phyloP scores from a whole-genome alignment of 2,329 filamentous ascomycete species.

The Diplodia sapinea region DNA sequence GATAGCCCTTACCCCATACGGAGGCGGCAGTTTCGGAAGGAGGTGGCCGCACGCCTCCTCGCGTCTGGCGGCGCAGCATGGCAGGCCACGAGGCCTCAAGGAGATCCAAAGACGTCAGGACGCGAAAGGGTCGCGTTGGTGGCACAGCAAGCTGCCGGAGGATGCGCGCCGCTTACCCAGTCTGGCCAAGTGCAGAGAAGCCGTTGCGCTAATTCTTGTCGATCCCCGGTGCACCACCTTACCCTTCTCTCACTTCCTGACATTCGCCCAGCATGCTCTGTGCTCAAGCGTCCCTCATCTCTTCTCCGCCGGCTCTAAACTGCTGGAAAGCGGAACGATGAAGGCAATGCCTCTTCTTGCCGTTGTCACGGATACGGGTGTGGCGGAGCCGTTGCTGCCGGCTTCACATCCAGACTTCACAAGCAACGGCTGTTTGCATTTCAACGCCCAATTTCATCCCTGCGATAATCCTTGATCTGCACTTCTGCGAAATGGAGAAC shows the following conservation, averaged over 20 bases:
- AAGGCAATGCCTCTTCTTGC: neutral
- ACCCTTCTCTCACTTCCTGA: neutral
- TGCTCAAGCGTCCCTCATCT: neutral
- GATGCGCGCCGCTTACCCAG: neutral
- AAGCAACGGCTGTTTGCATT: neutral
- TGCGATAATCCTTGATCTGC: neutral
- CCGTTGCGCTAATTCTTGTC: neutral
- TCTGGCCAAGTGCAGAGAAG: neutral
- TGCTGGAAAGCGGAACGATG: neutral
- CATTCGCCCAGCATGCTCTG: neutral
- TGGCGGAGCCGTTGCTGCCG: conserved; percentile 1
- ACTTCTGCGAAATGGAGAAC: neutral
- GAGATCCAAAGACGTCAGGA: neutral
- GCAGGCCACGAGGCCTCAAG: neutral
- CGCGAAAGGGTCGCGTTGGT: neutral
- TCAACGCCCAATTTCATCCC: neutral
- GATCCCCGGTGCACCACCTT: too few relatives aligned
- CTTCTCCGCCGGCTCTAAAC: neutral
- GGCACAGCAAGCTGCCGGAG: neutral
- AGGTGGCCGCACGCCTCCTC: neutral
- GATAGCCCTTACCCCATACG: neutral
- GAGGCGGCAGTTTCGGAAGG: neutral
- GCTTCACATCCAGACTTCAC: neutral
- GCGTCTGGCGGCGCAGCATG: neutral
- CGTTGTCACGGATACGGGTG: neutral